Evolutionary conservation across 805 yeast species (phyloP).

Genomic region (Kuraishia cidri): DNA sequence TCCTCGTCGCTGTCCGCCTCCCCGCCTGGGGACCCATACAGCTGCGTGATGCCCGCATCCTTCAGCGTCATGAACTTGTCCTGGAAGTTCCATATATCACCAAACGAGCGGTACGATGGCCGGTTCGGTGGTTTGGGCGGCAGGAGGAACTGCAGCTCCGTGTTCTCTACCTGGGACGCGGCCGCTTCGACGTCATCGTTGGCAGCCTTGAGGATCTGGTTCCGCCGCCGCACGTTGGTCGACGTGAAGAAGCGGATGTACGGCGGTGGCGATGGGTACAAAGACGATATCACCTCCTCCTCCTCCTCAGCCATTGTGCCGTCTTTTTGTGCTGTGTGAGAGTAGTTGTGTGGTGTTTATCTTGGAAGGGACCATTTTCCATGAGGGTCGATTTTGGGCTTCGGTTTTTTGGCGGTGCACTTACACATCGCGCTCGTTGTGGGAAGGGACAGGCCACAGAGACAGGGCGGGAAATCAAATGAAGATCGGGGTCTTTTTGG

Average conservation of each 20-base stretch:
- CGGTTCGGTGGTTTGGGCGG: conserved; percentile 63
- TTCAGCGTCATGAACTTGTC: conserved; percentile 72
- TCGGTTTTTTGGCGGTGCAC: no score
- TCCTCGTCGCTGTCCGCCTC: conserved; percentile 22
- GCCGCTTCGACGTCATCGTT: conserved; percentile 5
- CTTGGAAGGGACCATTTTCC: no score
- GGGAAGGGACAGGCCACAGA: no score
- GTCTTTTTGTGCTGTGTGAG: no score
- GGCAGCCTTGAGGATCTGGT: conserved; percentile 13
- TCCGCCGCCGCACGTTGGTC: conserved; percentile 46
- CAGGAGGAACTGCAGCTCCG: conserved; percentile 42
- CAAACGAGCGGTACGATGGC: conserved; percentile 75
- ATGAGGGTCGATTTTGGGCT: no score
- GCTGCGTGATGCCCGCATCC: conserved; percentile 69
- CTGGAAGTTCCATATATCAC: conserved; percentile 77
- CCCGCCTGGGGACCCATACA: conserved; percentile 31
- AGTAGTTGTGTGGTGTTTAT: no score
- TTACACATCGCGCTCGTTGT: no score
- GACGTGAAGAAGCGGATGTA: conserved; percentile 65
- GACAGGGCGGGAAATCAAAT: no score
- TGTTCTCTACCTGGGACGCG: conserved; percentile 11
- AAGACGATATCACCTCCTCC: conserved; percentile 38
- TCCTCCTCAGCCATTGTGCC: no score
- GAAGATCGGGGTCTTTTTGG: no score
- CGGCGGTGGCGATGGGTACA: conserved; percentile 95